Evolutionary conservation across 2,329 filamentous ascomycete species (phyloP), one percentile per base, ranked within the genome.

Genomic region (Fusarium burgessii): DNA sequence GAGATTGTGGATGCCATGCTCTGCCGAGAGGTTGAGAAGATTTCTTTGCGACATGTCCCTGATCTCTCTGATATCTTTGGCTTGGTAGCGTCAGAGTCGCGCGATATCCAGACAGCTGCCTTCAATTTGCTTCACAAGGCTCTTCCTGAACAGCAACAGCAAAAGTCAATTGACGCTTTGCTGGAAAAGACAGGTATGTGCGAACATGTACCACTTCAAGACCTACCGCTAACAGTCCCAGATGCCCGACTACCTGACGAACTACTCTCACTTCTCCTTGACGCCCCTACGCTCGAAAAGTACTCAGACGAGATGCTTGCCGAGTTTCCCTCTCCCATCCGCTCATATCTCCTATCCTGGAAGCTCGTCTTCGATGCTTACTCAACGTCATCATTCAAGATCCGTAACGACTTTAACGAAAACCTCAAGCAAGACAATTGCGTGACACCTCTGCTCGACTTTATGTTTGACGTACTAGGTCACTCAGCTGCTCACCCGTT

Each of bases 301-400:
- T 88, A 94, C 47, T 85, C 87, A 0, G 89, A 92, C 49, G 87
- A 91, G 12, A 84, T 87, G 38, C 89, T 94, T 25, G 86, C 90
- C 8, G 84, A 88, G 18, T 92, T 95, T 74, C 94, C 94, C 14
- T 83, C 89, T 1, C 78, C 88, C 0, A 84, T 97, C 50, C 89
- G 94, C 56, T 90, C 91, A 13, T 99, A 98, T 76, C 85, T 99
- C 5, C 84, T 97, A 32, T 92, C 93, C 14, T 99, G 96, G 96
- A 89, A 93, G 70, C 85, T 98, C 2, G 87, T 98, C 1, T 98
- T 97, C 77, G 94, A 97, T 74, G 91, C 95, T 46, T 97, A 95
- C 77, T 84, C 86, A 20, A 89, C 90, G 23, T 90, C 94, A 15
- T 93, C 95, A 0, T 91, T 93, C 79, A 93, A 94, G 74, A 90